Evolutionary conservation across 1,139 yeast genomes (phyloP), one percentile per base, ranked within the genome.

Genomic region (Hansenula sp.): DNA sequence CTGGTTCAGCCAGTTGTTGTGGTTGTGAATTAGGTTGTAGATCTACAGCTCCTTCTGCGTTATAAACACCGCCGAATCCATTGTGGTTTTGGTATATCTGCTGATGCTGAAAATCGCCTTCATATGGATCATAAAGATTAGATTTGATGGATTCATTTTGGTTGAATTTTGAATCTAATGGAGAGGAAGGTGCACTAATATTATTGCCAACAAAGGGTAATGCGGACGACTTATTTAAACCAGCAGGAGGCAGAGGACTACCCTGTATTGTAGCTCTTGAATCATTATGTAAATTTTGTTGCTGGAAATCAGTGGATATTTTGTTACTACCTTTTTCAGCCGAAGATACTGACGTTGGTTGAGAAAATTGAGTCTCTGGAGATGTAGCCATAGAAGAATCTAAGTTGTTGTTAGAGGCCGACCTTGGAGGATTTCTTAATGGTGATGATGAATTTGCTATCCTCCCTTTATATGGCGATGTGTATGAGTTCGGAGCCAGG

Each of bases 61-160:
- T 37, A n/a, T 30, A 37, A 13, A n/a, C 16, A 16, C 40, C 40
- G 2, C 40, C 40, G 9, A n/a, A 18, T 8, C 31, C 33, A 15
- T 16, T 18, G 8, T 36, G 40, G 5, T 36, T n/a, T 16, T 41
- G 38, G 13, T 37, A 17, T 8, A 27, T 36, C 18, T 21, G 33
- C 15, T 36, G 39, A 8, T 42, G 40, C 13, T 42, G 37, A 17
- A 28, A 35, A 24, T 25, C 34, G n/a, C 31, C 27, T n/a, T 16
- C 38, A 40, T 45, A 34, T 13, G 42, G 47, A 27, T 50, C 53
- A 38, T 46, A 44, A 3, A 51, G 4, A 33, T 49, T 48, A 3
- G 47, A 30, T 28, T 48, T 16, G 48, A 19, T 6, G 45, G 46
- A n/a, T 25, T n/a, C 32, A 15, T 24, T 7, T 24, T 7, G 33